Evolutionary conservation across 2,329 filamentous ascomycete species (phyloP).

Genomic region (Trichoderma gracile): DNA sequence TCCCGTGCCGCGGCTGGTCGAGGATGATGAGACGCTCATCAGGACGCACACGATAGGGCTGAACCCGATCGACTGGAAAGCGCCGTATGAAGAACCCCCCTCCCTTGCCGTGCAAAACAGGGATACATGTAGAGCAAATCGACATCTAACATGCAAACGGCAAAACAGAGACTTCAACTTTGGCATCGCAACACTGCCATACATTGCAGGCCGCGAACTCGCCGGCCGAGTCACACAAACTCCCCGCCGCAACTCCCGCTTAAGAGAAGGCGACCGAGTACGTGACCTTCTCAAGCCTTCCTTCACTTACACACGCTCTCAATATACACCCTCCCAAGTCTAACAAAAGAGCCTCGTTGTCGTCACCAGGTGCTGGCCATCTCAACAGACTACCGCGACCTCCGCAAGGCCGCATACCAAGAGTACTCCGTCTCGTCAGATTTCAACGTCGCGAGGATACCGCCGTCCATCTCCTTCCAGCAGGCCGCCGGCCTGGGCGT

Average conservation of each 20-base stretch:
- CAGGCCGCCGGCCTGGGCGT: constrained; percentile 67
- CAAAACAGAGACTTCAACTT: constrained; percentile 65
- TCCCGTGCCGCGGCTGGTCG: constrained; percentile 12
- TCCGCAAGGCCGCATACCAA: constrained; percentile 71
- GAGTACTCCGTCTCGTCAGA: constrained; percentile 65
- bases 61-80: constrained; percentile 77
- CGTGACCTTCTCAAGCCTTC: background rate
- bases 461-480: constrained; percentile 52
- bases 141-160: no score
- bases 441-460: constrained; percentile 66
- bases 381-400: constrained; percentile 72
- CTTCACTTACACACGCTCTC: no score
- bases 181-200: constrained; percentile 66
- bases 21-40: constrained; percentile 57
- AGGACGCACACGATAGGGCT: constrained; percentile 65
- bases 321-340: background rate
- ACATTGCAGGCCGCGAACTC: constrained; percentile 69
- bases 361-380: constrained; percentile 55
- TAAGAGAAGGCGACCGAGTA: constrained; percentile 58
- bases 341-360: background rate
- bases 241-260: constrained; percentile 43
- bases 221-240: constrained; percentile 61
- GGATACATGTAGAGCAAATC: no score
- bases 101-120: background rate
- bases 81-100: constrained; percentile 54